Evolutionary conservation across 1,284 basidiomycete genomes (phyloP).

Genomic region (Ceratobasidium papillatum): DNA sequence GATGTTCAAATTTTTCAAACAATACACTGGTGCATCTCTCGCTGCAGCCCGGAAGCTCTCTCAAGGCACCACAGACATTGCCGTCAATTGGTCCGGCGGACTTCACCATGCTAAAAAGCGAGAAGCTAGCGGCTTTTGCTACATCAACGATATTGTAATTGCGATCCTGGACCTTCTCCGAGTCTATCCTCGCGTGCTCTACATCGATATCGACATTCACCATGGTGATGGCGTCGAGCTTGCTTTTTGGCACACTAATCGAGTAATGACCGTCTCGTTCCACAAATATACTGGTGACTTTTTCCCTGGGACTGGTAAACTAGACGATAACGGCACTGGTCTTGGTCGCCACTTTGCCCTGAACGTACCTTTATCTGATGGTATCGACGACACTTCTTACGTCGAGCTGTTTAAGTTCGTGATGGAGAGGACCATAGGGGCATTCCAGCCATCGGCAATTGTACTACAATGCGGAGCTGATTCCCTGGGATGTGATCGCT

Average conservation of each 20-base stretch:
- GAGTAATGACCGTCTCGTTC: slow-evolving; percentile 98
- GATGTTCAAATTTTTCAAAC: slow-evolving; percentile 90
- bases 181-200: slow-evolving; percentile 89
- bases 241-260: slow-evolving; percentile 97
- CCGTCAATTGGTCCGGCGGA: slow-evolving; percentile 97
- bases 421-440: slow-evolving; percentile 91
- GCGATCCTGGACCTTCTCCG: slow-evolving; percentile 91
- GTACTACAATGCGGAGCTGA: slow-evolving; percentile 98
- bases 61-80: slow-evolving; percentile 91
- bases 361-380: slow-evolving; percentile 95
- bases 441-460: slow-evolving; percentile 90
- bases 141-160: slow-evolving; percentile 94
- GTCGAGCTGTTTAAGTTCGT: slow-evolving; percentile 95
- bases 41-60: slow-evolving; percentile 88
- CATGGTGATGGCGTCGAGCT: slow-evolving; percentile 97
- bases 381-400: slow-evolving; percentile 97
- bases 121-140: slow-evolving; percentile 96
- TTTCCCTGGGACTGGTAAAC: slow-evolving; percentile 94
- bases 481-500: slow-evolving; percentile 90
- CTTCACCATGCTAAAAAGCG: slow-evolving; percentile 96
- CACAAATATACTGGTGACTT: slow-evolving; percentile 99
- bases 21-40: slow-evolving; percentile 91
- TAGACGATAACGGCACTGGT: slow-evolving; percentile 84
- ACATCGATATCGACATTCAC: slow-evolving; percentile 98
- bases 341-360: slow-evolving; percentile 94